Percentiles rank a stretch among this genome's conserved stretches.
Evolutionary conservation across 1,139 yeast species (phyloP).

Genomic region (Pichia sp.): DNA sequence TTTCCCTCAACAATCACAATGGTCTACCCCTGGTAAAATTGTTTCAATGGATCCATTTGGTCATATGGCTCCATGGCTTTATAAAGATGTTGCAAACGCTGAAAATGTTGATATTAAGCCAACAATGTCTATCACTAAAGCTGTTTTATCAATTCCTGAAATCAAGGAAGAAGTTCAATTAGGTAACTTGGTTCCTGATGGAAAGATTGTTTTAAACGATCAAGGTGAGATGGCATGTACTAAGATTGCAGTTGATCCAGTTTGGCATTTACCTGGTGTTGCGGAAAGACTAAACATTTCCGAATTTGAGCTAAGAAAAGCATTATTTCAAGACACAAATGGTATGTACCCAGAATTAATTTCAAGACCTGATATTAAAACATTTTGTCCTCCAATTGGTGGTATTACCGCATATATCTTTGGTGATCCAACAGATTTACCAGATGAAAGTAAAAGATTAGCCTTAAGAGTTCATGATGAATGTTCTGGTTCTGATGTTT

Average conservation of each 20-base stretch:
- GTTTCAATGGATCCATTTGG: slow-evolving; percentile 61
- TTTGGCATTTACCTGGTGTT: slow-evolving; percentile 61
- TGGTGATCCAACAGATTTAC: slow-evolving; percentile 48
- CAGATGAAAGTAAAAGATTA: slow-evolving; percentile 42
- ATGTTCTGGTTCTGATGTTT: slow-evolving; percentile 63
- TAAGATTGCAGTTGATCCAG: slow-evolving; percentile 60
- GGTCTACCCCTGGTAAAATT: slow-evolving; percentile 49
- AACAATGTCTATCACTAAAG: slow-evolving; percentile 57
- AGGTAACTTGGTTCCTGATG: slow-evolving; percentile 50
- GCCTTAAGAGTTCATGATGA: slow-evolving; percentile 60
- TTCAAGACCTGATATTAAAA: slow-evolving; percentile 57
- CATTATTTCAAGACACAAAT: slow-evolving; percentile 56
- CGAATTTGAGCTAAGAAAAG: slow-evolving; percentile 49
- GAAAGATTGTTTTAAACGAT: slow-evolving; percentile 47
- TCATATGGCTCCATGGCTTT: slow-evolving; percentile 54
- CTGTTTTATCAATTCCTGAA: slow-evolving; percentile 52
- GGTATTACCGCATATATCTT: slow-evolving; percentile 57
- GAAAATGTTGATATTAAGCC: slow-evolving; percentile 51
- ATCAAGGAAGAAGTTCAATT: slow-evolving; percentile 45
- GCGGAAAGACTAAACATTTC: slow-evolving; percentile 53
- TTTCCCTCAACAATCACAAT: slow-evolving; percentile 45
- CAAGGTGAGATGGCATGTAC: slow-evolving; percentile 55
- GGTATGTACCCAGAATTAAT: slow-evolving; percentile 61
- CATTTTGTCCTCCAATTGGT: slow-evolving; percentile 59
- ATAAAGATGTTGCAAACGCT: slow-evolving; percentile 35